Conservation (phyloP, 2,329 filamentous ascomycete genomes). For the Chalara sp. region DNA sequence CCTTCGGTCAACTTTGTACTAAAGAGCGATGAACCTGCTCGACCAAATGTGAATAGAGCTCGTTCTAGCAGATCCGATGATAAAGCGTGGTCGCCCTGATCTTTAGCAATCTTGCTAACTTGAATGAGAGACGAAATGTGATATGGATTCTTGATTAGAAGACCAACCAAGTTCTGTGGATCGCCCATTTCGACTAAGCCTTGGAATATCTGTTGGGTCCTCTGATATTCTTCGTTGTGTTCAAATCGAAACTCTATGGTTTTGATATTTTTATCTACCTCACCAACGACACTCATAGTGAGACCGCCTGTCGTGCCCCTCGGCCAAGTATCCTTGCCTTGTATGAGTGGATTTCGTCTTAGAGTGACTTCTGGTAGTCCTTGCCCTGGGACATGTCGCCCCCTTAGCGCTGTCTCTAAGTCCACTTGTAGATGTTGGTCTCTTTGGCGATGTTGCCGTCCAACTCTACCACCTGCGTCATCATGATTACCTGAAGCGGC, state of each 20-base stretch:
- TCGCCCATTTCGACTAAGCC: conserved; percentile 76
- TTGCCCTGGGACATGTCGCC: conserved; percentile 42
- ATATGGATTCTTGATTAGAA: conserved; percentile 73
- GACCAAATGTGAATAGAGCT: conserved; percentile 88
- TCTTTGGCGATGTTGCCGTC: conserved; percentile 30
- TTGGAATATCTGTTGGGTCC: conserved; percentile 70
- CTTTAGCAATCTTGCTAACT: conserved; percentile 85
- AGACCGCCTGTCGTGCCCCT: conserved; percentile 68
- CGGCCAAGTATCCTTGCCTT: conserved; percentile 68
- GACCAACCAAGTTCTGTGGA: conserved; percentile 71
- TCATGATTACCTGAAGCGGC: conserved; percentile 50
- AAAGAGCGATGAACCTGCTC: conserved; percentile 79
- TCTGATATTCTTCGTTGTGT: conserved; percentile 68
- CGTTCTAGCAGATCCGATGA: conserved; percentile 84
- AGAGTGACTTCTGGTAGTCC: conserved; percentile 52
- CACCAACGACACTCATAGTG: conserved; percentile 62
- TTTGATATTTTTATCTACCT: conserved; percentile 39
- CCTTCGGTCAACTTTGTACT: conserved; percentile 68
- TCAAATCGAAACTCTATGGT: conserved; percentile 69
- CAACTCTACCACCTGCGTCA: conserved; percentile 33
- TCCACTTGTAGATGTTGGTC: conserved; percentile 36
- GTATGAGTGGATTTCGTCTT: conserved; percentile 61
- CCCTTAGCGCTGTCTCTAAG: conserved; percentile 26
- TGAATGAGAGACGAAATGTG: conserved; percentile 92
- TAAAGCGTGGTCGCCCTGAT: conserved; percentile 81